Base-by-base conservation (phyloP, 2,329 filamentous ascomycete genomes). In the Byssoonygena ceratinophila region DNA sequence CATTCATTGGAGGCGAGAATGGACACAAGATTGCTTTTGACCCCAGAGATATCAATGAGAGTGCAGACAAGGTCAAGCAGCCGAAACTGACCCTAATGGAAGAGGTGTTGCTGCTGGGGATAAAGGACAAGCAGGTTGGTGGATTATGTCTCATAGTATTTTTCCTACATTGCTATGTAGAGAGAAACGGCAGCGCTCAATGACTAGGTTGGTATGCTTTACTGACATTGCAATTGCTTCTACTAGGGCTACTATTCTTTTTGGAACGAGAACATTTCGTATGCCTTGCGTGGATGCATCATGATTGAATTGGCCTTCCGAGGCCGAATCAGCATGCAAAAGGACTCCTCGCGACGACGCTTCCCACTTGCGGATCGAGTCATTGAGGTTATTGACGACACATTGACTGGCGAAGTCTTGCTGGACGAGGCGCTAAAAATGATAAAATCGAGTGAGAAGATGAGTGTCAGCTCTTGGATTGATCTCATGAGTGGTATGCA, bases 221-320 rank as follows among this genome's bases (percentile, higher is more conserved):
- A 23, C 52, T 51, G 16, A 51, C 40, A 12, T 23, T 22, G 14
- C 27, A 36, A 43, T 51, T 43, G 36, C 40, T 31, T 54, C 52
- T 46, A 46, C 11, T 66, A 95, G 89, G 92, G 92, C 59, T 97
- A 98, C 68, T 82, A 98, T 58, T 97, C 91, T 27, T 98, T 98
- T 73, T 98, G 92, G 92, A 98, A 98, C 73, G 92, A 98, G 73
- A 98, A 98, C 74, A 98, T 98, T 66, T 96, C 90, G 55, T 98
- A 98, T 70, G 92, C 92, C 59, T 79, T 98, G 57, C 84, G 92
- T 68, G 92, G 92, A 66, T 98, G 92, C 73, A 98, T 98, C 68
- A 92, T 98, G 61, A 87, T 97, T 71, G 92, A 98, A 72, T 76
- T 98, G 63, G 92, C 92, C 58, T 94, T 98, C 73, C 81, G 92